Percentiles rank a stretch among this genome's conserved stretches.
phyloP scores from a whole-genome alignment of 352 stramenopile genomes.

The Phytophthora megakarya region DNA sequence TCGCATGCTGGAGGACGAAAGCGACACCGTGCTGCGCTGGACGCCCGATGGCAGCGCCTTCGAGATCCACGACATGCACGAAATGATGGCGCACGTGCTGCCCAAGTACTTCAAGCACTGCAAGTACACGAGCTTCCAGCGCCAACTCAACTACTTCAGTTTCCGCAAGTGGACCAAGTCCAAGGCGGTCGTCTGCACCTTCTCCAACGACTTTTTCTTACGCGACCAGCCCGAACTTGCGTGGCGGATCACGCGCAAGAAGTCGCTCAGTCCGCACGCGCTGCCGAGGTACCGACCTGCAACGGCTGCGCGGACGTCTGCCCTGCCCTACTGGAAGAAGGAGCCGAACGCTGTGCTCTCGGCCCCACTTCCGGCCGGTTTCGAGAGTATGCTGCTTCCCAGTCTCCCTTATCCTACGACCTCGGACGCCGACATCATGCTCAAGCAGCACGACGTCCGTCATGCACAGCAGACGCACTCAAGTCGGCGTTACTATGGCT shows the following conservation, averaged over 20 bases:
- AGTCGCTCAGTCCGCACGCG: conserved; percentile 40
- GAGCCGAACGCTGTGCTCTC: conserved; percentile 6
- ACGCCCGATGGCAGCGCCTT: conserved; percentile 65
- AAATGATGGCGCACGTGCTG: conserved; percentile 85
- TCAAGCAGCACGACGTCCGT: conserved; percentile 43
- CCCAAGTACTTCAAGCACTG: conserved; percentile 95
- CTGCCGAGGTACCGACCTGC: conserved; percentile 15
- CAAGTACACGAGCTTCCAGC: conserved; percentile 94
- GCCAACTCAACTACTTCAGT: conserved; percentile 95
- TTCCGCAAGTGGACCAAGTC: conserved; percentile 93
- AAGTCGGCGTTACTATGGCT: conserved; percentile 22
- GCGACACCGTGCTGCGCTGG: conserved; percentile 60
- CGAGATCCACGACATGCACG: conserved; percentile 79
- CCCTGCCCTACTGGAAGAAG: conserved; percentile 31
- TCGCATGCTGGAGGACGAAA: conserved; percentile 68
- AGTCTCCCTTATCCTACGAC: conserved; percentile 29
- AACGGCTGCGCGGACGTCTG: conserved; percentile 12
- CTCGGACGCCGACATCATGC: conserved; percentile 34
- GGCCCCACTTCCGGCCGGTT: conserved; percentile 7
- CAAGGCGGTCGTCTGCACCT: conserved; percentile 75
- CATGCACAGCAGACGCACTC: conserved; percentile 12
- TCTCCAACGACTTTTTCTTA: conserved; percentile 78
- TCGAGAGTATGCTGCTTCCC: conserved; percentile 19
- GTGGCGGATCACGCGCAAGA: conserved; percentile 73
- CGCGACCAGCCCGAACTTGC: conserved; percentile 69